Base-by-base conservation (phyloP, 148 eudicot genomes). In the Chenopodium formosanum region DNA sequence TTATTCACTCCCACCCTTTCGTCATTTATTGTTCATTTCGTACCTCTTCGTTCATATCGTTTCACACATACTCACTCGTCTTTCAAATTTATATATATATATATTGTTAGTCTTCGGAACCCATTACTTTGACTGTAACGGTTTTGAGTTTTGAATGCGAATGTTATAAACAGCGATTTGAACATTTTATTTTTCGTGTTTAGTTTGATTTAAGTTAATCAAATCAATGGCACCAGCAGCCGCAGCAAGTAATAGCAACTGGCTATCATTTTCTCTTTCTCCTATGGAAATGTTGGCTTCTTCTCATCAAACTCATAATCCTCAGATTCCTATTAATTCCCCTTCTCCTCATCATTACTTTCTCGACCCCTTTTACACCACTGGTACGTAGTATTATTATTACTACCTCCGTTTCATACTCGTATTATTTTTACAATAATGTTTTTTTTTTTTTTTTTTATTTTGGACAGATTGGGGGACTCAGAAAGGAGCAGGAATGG, bases 251-350 rank as follows among this genome's bases (percentile, higher is more conserved):
- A 14, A 0, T 23, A 79, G 81, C 32, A 88, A 90, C 81, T 90
- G 92, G 92, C 85, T 90, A 1, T 88, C 92, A 0, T 90, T 90
- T 27, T 90, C 92, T 3, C 83, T 88, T 11, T 90, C 89, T 1
- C 85, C 92, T 2, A 89, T 88, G 89, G 89, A 85, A 63, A 90
- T 91, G 93, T 75, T 90, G 1, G 82, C 89, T 1, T 46, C 87
- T 27, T 62, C 90, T 27, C 85, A 83, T 48, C 78, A 81, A 47
- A 81, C 79, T 19, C 77, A 67, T 46, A 71, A 75, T 34, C 78
- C 85, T 64, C 81, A 87, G 22, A n/a, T 83, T 37, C 37, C 74
- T 58, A 12, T 37, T 48, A 63, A 32, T 37, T 31, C 84, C 20
- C 63, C 86, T 20, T 87, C 77, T 75, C 89, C 12, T 13, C 53